Base-by-base conservation (phyloP, 768 basidiomycete genomes). In the Boletus rufocinnamomeus region DNA sequence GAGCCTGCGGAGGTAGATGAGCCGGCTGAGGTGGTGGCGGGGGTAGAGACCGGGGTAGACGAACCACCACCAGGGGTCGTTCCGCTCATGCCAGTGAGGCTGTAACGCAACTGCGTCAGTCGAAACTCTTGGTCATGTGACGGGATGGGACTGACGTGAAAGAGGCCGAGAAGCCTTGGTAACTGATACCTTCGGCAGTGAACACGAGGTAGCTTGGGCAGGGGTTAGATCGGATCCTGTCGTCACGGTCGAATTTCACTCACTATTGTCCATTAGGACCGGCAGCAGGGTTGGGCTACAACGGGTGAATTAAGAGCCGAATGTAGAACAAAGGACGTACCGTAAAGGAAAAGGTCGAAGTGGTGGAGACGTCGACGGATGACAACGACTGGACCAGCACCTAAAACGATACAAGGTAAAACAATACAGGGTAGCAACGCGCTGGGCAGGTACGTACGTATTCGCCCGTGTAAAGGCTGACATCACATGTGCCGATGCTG, bases 211-310 rank as follows among this genome's bases (percentile, higher is more conserved):
- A 90, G 63, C 88, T 91, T 27, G 48, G 6, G 32, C 6, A 32
- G 21, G 34, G 48, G 57, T 65, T 6, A 60, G 53, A 13, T 21
- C 23, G 34, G 45, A 59, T 45, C 4, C 17, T n/a, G 14, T 56
- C 48, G 10, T 46, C 55, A 44, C 30, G 46, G 25, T 2, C 11
- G 17, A 63, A 21, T 28, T 25, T 32, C 7, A 54, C 85, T 58
- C 66, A 89, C 88, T 88, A 91, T 47, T 63, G 63, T 60, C 77
- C 74, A 64, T 85, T 75, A 1, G 84, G 77, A 47, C 86, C 88
- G 46, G 80, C 85, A 51, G 71, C 60, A 0, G 86, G 75, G 62
- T 80, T 76, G 48, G 85, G 84, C 86, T 88, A 49, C 21, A 48
- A 27, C 35, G 27, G 28, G 28, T 35, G 35, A 27, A 52, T 57